phyloP scores from a whole-genome alignment of 169 alveolate genomes.

The Miamiensis avidus region DNA sequence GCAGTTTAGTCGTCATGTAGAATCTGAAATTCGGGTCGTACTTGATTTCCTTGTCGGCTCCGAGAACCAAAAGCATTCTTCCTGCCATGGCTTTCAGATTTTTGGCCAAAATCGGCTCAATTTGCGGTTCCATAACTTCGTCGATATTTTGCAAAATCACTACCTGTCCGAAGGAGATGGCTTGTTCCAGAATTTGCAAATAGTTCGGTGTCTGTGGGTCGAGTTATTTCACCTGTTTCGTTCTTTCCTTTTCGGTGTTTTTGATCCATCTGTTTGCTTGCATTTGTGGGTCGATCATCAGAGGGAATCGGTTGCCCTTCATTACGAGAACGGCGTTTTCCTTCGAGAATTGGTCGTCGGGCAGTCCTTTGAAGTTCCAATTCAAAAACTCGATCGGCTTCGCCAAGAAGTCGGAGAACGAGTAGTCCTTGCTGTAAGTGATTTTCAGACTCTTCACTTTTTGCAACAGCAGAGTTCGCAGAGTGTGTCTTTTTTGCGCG shows the following conservation, averaged over 20 bases:
- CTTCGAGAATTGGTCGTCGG: conserved; percentile 92
- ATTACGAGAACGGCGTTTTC: conserved; percentile 94
- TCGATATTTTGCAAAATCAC: conserved; percentile 90
- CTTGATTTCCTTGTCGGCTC: conserved; percentile 89
- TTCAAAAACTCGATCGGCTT: conserved; percentile 87
- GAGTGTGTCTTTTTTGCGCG: conserved; percentile 79
- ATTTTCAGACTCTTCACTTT: conserved; percentile 65
- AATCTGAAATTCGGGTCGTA: conserved; percentile 89
- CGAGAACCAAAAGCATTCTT: conserved; percentile 71
- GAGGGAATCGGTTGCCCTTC: conserved; percentile 92
- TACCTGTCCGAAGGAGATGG: conserved; percentile 87
- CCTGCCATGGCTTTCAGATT: conserved; percentile 73
- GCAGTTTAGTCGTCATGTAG: conserved; percentile 92
- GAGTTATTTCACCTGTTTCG: conserved; percentile 14
- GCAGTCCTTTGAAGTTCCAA: conserved; percentile 91
- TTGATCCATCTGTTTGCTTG: conserved; percentile 94
- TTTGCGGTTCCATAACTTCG: conserved; percentile 92
- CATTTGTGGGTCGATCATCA: conserved; percentile 95
- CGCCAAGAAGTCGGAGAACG: conserved; percentile 89
- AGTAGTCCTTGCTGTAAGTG: conserved; percentile 87
- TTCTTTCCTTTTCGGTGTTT: conserved; percentile 75
- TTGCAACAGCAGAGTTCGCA: conserved; percentile 66
- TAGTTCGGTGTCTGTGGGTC: conserved; percentile 81
- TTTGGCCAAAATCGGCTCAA: conserved; percentile 90
- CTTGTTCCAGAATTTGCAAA: conserved; percentile 81